phyloP scores from a whole-genome alignment of 2,329 filamentous ascomycete species.

The Myriosclerotinia duriaeana region DNA sequence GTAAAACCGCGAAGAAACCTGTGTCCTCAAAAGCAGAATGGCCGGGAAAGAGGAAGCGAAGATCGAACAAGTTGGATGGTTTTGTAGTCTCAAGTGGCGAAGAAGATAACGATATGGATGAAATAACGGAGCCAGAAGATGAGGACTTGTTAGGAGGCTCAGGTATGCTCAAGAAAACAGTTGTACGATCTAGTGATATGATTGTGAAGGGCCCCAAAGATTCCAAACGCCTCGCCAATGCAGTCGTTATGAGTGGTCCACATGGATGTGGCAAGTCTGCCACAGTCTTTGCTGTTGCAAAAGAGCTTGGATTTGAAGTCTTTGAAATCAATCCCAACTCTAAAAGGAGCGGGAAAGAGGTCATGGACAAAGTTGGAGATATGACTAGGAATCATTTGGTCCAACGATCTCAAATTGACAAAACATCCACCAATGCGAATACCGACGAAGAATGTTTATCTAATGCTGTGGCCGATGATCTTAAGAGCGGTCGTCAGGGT shows the following conservation, averaged over 20 bases:
- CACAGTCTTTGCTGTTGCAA: conserved; percentile 85
- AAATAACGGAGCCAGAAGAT: conserved; percentile 62
- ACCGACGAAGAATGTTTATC: conserved; percentile 41
- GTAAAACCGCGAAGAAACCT: conserved; percentile 28
- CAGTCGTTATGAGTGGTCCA: conserved; percentile 85
- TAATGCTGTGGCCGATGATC: conserved; percentile 54
- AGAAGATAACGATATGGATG: conserved; percentile 67
- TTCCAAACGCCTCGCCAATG: conserved; percentile 61
- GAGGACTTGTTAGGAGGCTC: conserved; percentile 42
- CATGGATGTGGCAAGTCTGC: conserved; percentile 92
- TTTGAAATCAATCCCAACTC: conserved; percentile 91
- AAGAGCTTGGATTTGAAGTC: conserved; percentile 87
- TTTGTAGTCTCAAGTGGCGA: conserved; percentile 81
- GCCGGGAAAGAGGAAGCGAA: conserved; percentile 63
- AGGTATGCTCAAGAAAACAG: conserved; percentile 51
- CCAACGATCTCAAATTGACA: conserved; percentile 48
- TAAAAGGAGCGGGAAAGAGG: conserved; percentile 82
- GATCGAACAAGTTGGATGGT: conserved; percentile 67
- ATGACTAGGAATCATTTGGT: conserved; percentile 97
- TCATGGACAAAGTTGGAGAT: conserved; percentile 88
- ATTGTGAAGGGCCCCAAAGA: conserved; percentile 45
- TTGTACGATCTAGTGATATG: conserved; percentile 50
- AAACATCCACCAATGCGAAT: conserved; percentile 37
- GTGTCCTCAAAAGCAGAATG: conserved; percentile 38
- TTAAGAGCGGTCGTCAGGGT: conserved; percentile 70